phyloP scores from a whole-genome alignment of 164 flowering plant species.

The Umbilicus rupestris region DNA sequence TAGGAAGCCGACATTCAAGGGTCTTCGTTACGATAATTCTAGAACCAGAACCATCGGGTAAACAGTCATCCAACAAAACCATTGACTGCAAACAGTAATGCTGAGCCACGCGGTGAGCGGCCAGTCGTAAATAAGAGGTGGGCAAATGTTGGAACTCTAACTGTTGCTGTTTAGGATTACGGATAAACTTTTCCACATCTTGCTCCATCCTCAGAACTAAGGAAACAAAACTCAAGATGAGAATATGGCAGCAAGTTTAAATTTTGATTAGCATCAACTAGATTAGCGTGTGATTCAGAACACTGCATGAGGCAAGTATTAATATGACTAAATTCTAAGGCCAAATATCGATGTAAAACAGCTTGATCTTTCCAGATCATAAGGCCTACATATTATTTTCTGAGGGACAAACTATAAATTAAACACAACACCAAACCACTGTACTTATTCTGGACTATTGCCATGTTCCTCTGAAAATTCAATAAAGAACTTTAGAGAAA shows the following conservation, averaged over 20 bases:
- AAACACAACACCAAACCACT: not conserved
- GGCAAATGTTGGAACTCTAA: conserved; percentile 90
- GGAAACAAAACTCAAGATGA: conserved; percentile 11
- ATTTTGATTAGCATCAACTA: not conserved
- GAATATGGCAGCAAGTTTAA: not conserved
- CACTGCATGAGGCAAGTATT: not conserved
- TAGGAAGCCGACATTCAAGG: conserved; percentile 56
- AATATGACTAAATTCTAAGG: not conserved
- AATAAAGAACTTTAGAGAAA: no score
- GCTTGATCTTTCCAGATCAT: not conserved
- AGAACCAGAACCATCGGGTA: conserved; percentile 78
- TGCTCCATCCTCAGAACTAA: conserved; percentile 91
- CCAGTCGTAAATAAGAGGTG: conserved; percentile 92
- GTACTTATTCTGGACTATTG: no score
- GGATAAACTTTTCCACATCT: conserved; percentile 83
- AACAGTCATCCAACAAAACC: conserved; percentile 61
- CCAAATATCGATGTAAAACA: not conserved
- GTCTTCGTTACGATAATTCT: conserved; percentile 74
- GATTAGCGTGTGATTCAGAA: not conserved
- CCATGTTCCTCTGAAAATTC: not conserved
- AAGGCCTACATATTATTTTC: not conserved
- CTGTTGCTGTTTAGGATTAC: conserved; percentile 69
- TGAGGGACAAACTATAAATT: not conserved
- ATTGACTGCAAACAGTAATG: conserved; percentile 85
- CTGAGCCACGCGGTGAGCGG: conserved; percentile 97